phyloP scores from a whole-genome alignment of 768 basidiomycete species.

The Termitomyces sp. region DNA sequence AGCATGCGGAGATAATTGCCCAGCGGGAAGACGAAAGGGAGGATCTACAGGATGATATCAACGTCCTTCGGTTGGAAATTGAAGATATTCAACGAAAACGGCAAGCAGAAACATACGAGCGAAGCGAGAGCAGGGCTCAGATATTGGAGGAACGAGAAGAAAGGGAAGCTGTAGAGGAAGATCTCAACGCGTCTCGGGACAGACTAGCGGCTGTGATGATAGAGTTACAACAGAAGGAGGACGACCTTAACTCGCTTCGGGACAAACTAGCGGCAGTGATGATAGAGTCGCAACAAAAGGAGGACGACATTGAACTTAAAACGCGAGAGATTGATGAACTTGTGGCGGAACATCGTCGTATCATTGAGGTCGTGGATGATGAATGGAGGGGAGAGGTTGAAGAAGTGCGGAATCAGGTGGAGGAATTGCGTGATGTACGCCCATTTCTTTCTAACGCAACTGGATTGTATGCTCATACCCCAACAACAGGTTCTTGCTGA shows the following conservation, averaged over 20 bases:
- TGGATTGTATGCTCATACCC: constrained; percentile 4
- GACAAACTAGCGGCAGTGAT: constrained; percentile 78
- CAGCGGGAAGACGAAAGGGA: constrained; percentile 71
- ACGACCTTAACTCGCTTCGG: constrained; percentile 75
- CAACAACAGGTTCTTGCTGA: constrained; percentile 62
- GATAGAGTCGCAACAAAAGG: constrained; percentile 83
- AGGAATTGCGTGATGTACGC: constrained; percentile 73
- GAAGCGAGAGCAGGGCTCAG: constrained; percentile 71
- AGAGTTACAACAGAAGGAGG: constrained; percentile 82
- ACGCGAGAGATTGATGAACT: constrained; percentile 76
- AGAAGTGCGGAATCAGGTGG: constrained; percentile 72
- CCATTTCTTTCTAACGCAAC: neutral
- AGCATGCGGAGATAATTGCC: constrained; percentile 51
- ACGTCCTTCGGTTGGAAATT: constrained; percentile 58
- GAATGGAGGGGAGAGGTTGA: constrained; percentile 90
- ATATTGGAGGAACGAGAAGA: constrained; percentile 71
- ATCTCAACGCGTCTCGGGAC: constrained; percentile 69
- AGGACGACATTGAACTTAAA: constrained; percentile 83
- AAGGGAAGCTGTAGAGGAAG: constrained; percentile 76
- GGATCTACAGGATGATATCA: constrained; percentile 63
- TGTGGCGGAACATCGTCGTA: constrained; percentile 67
- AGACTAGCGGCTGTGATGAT: constrained; percentile 77
- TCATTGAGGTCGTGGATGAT: constrained; percentile 70
- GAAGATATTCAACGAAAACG: constrained; percentile 62
- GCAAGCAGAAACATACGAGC: constrained; percentile 61